A percentile compares a stretch with the other conserved stretches of the same genome.
Evolutionary conservation across 2,329 filamentous ascomycete genomes (phyloP).

Genomic region (Aspergillus jensenii): DNA sequence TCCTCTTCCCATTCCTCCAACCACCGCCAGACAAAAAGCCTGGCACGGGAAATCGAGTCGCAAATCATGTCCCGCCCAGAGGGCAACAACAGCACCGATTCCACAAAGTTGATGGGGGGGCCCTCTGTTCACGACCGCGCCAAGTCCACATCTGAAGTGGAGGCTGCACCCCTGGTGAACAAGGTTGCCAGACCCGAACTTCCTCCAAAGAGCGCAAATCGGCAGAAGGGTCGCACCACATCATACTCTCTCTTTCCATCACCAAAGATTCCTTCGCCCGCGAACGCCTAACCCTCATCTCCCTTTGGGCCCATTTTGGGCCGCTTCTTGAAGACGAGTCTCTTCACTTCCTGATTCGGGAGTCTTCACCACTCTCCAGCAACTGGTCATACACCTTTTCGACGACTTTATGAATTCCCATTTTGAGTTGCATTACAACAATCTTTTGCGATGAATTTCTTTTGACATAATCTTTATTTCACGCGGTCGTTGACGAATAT

Average conservation of each 20-base stretch:
- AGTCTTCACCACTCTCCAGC: conserved; percentile 6
- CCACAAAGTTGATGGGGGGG: conserved; percentile 22
- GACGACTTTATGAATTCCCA: conserved; percentile 28
- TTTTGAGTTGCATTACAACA: conserved; percentile 9
- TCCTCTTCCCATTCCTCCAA: conserved; percentile 22
- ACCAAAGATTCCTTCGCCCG: neutral
- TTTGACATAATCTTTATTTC: conserved; percentile 10
- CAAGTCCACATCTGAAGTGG: conserved; percentile 38
- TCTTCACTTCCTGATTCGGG: conserved; percentile 4
- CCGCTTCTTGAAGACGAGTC: neutral
- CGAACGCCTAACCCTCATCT: neutral
- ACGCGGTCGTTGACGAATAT: conserved; percentile 7
- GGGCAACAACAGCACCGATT: conserved; percentile 27
- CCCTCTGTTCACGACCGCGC: conserved; percentile 33
- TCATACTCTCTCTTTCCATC: conserved; percentile 42
- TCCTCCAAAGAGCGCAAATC: conserved; percentile 27
- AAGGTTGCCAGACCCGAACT: conserved; percentile 22
- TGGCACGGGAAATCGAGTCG: conserved; percentile 33
- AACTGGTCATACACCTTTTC: conserved; percentile 19
- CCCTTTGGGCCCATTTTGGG: neutral
- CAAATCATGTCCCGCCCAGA: conserved; percentile 30
- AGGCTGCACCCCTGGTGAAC: conserved; percentile 19
- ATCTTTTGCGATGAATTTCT: conserved; percentile 15
- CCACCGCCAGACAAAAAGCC: conserved; percentile 39
- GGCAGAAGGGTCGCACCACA: conserved; percentile 36